These are phyloP conservation scores for Calocybe gambosa DNA, from an alignment of 1,284 basidiomycete genomes.

Conservation along the genomic window DNA sequence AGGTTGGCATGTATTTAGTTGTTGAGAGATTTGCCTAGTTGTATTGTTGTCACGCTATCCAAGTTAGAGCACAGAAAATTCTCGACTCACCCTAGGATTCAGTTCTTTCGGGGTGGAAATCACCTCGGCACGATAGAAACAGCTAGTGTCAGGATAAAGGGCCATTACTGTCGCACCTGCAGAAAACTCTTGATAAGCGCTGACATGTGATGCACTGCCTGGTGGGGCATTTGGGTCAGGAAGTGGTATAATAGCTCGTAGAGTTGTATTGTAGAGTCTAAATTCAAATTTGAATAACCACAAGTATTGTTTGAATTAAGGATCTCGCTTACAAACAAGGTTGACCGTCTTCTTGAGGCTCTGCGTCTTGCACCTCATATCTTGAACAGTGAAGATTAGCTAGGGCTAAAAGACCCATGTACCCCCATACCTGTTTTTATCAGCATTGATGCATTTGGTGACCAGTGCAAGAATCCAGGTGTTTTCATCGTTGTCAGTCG, in stretches of 20 bases:
- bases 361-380: conserved; percentile 78
- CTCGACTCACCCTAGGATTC: conserved; percentile 42
- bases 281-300: conserved; percentile 7
- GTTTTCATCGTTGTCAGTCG: conserved; percentile 55
- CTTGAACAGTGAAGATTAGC: conserved; percentile 27
- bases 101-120: conserved; percentile 58
- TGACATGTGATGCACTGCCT: conserved; percentile 56
- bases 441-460: conserved; percentile 59
- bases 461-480: conserved; percentile 79
- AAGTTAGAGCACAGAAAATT: neutral
- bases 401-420: neutral
- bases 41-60: conserved; percentile 4
- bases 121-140: conserved; percentile 80
- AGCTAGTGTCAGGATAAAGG: conserved; percentile 79
- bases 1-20: conserved; percentile 43
- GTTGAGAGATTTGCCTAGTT: conserved; percentile 28
- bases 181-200: conserved; percentile 66
- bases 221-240: conserved; percentile 60
- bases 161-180: conserved; percentile 71
- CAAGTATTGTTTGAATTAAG: conserved; percentile 3
- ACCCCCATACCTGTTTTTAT: conserved; percentile 52
- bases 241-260: conserved; percentile 67
- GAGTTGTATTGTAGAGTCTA: conserved; percentile 63
- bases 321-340: conserved; percentile 52
- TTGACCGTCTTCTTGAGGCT: conserved; percentile 70